Conservation (phyloP, 257 asterid genomes). For the Verbascum thapsus region DNA sequence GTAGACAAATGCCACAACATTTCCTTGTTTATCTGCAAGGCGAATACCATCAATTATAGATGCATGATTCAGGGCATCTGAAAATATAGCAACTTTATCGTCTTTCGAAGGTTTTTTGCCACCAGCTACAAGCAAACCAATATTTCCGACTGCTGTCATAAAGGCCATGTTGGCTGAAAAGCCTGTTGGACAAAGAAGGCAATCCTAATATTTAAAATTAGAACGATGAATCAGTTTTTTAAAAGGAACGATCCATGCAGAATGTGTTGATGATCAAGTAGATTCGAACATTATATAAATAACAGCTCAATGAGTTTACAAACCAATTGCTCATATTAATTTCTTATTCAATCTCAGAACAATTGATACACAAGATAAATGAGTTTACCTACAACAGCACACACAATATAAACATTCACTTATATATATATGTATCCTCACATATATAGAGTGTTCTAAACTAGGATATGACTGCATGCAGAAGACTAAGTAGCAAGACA, state of each 20-base stretch:
- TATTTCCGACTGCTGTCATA: constrained; percentile 79
- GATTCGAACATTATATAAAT: constrained; percentile 1
- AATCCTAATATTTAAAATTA: constrained; percentile 79
- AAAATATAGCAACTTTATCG: constrained; percentile 82
- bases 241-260: constrained; percentile 7
- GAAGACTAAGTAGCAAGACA: neutral
- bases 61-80: constrained; percentile 95
- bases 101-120: constrained; percentile 50
- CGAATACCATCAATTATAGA: constrained; percentile 98
- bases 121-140: constrained; percentile 62
- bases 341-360: too few species aligned
- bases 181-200: constrained; percentile 99
- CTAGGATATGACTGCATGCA: neutral
- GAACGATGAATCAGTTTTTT: constrained; percentile 45
- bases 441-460: neutral
- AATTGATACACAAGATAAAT: too few species aligned
- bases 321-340: too few species aligned
- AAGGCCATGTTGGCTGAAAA: constrained; percentile 99
- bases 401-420: neutral
- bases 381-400: neutral
- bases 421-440: neutral
- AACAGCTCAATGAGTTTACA: too few species aligned
- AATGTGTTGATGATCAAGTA: constrained; percentile 22
- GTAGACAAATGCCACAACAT: constrained; percentile 64
- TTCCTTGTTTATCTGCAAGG: constrained; percentile 86